Conservation (phyloP, 208 protist genomes). For the Tritrichomonas foetus region DNA sequence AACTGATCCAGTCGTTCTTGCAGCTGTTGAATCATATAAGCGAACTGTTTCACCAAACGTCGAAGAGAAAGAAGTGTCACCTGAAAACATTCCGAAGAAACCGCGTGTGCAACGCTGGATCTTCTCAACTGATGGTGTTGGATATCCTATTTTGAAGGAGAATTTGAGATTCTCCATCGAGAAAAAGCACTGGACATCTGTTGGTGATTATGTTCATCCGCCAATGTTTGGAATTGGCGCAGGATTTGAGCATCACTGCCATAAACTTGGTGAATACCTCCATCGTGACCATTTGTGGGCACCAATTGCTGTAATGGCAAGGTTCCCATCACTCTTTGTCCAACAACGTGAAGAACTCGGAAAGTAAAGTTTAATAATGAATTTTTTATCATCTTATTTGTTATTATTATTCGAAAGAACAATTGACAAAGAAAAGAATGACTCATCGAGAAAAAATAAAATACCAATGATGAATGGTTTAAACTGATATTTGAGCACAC, state of each 20-base stretch:
- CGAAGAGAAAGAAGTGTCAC: not conserved
- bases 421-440: too few relatives aligned
- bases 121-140: conserved; percentile 30
- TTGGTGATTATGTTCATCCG: not conserved
- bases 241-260: conserved; percentile 25
- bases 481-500: too few relatives aligned
- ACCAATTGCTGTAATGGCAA: conserved; percentile 32
- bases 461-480: too few relatives aligned
- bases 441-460: too few relatives aligned
- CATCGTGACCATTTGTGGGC: conserved; percentile 1
- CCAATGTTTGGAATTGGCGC: conserved; percentile 38
- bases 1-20: conserved; percentile 4
- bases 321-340: conserved; percentile 34
- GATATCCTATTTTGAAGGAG: not conserved
- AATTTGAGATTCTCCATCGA: not conserved
- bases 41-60: not conserved
- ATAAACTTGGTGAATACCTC: conserved; percentile 36
- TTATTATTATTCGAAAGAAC: too few relatives aligned
- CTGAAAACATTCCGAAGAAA: not conserved
- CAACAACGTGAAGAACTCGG: not conserved
- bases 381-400: not conserved
- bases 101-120: not conserved
- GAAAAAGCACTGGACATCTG: not conserved
- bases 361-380: not conserved
- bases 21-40: not conserved